Evolutionary conservation across 1,284 basidiomycete species (phyloP), one percentile per base, ranked within the genome.

Genomic region (Pseudozyma thailandica): DNA sequence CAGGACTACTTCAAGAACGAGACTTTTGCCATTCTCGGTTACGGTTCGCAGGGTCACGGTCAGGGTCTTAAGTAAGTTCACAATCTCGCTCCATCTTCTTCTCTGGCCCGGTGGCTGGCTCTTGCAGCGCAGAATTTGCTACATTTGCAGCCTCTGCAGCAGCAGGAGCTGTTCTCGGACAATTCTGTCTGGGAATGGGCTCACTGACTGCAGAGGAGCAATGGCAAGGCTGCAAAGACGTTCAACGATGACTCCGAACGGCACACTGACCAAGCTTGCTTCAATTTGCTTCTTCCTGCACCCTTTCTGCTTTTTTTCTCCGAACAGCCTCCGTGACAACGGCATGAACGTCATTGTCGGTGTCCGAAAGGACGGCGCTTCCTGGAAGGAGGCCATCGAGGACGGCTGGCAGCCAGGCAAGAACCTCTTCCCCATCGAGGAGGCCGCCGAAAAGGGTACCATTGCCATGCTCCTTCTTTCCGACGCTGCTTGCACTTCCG

Each of bases 401-500:
- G 96, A 99, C 84, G 95, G 96, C 73, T 99, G 95, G 95, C 94
- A 92, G 75, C 94, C 95, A 48, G 95, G 94, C 78, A 91, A 98
- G 88, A 97, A 92, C 75, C 90, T 99, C 78, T 98, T 99, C 89
- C 88, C 94, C 80, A 98, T 99, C 80, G 93, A 98, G 81, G 94
- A 98, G 85, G 96, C 96, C 72, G 97, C 98, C 85, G 87, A 91
- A 77, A 89, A 88, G 78, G 96, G 95, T 50, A 96, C 95, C 37
- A 96, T 98, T 87, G 92, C 98, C 88, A 98, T 98, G 96, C 98
- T 98, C 88, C 88, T 99, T 60, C 90, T 99, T 78, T 98, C 94
- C 53, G 96, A 99, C 84, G 96, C 96, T 50, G 95, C 95, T 28
- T 96, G 98, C 86, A 94, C 93, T 28, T 88, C 91, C 84, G 97